Conservation (phyloP, 192 early-diverging fungal genomes). For the Backusella morwellensis region DNA sequence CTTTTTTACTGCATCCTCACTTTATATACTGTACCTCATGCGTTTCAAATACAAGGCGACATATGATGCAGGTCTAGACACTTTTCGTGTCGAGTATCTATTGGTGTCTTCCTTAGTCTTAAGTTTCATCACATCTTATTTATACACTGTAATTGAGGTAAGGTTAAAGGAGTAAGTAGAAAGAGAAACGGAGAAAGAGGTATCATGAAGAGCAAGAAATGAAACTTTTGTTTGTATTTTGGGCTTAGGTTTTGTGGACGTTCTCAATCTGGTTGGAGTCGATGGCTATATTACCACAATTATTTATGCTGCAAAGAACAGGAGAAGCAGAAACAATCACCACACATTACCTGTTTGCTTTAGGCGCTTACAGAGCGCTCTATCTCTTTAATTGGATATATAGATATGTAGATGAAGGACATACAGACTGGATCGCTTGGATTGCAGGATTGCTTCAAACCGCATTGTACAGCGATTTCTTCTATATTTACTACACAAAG, state of each 20-base stretch:
- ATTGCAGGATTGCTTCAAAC: slow-evolving; percentile 93
- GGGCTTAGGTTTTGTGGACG: slow-evolving; percentile 89
- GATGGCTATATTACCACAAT: slow-evolving; percentile 96
- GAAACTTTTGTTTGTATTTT: slow-evolving; percentile 72
- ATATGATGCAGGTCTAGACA: slow-evolving; percentile 91
- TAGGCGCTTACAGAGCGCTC: slow-evolving; percentile 88
- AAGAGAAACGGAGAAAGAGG: slow-evolving; percentile 48
- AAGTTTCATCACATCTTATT: slow-evolving; percentile 73
- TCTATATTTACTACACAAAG: slow-evolving; percentile 91
- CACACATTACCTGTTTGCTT: slow-evolving; percentile 96
- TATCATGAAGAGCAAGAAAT: slow-evolving; percentile 42
- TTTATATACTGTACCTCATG: slow-evolving; percentile 94
- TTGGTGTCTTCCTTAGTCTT: slow-evolving; percentile 67
- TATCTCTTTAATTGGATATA: slow-evolving; percentile 97
- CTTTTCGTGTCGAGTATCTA: slow-evolving; percentile 89
- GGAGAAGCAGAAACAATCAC: slow-evolving; percentile 99
- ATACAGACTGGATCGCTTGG: slow-evolving; percentile 80
- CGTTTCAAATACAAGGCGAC: slow-evolving; percentile 80
- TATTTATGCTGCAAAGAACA: slow-evolving; percentile 96
- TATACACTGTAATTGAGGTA: slow-evolving; percentile 72
- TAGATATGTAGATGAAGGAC: slow-evolving; percentile 51
- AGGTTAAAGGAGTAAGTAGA: slow-evolving; percentile 23
- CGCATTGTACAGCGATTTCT: slow-evolving; percentile 94
- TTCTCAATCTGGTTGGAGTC: slow-evolving; percentile 98
- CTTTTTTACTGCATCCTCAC: slow-evolving; percentile 85